phyloP scores from a whole-genome alignment of 345 rosid species.

The Reutealis trisperma region DNA sequence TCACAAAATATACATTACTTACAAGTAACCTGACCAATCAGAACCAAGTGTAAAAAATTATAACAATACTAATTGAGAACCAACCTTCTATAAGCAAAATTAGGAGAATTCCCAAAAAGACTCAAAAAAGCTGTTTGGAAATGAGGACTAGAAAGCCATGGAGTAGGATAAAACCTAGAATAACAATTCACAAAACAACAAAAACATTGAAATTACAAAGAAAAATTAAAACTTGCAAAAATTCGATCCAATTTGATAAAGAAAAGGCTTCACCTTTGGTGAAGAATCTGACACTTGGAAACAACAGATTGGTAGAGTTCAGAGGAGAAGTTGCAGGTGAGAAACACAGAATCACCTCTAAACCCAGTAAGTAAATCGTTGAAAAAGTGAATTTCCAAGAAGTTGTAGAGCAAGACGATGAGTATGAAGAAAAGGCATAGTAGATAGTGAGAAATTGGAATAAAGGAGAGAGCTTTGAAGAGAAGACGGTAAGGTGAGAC shows the following conservation, averaged over 20 bases:
- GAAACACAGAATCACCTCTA: conserved; percentile 34
- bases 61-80: neutral
- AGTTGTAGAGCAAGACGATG: conserved; percentile 34
- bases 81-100: conserved; percentile 32
- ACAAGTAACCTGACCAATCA: too few species aligned
- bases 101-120: conserved; percentile 35
- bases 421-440: neutral
- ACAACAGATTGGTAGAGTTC: conserved; percentile 37
- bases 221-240: neutral
- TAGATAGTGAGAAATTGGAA: conserved; percentile 38
- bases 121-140: conserved; percentile 42
- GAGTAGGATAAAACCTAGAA: conserved; percentile 38
- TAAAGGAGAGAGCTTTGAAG: conserved; percentile 30
- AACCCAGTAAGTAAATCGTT: conserved; percentile 31
- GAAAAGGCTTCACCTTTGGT: conserved; percentile 27
- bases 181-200: too few species aligned
- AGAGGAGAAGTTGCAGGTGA: conserved; percentile 35
- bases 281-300: conserved; percentile 38
- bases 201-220: neutral
- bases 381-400: conserved; percentile 43
- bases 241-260: neutral
- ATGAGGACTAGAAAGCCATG: conserved; percentile 53
- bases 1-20: neutral
- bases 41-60: too few species aligned
- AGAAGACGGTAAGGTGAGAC: conserved; percentile 43